Evolutionary conservation across 148 eudicot genomes (phyloP).

Genomic region (Polygonum aviculare): DNA sequence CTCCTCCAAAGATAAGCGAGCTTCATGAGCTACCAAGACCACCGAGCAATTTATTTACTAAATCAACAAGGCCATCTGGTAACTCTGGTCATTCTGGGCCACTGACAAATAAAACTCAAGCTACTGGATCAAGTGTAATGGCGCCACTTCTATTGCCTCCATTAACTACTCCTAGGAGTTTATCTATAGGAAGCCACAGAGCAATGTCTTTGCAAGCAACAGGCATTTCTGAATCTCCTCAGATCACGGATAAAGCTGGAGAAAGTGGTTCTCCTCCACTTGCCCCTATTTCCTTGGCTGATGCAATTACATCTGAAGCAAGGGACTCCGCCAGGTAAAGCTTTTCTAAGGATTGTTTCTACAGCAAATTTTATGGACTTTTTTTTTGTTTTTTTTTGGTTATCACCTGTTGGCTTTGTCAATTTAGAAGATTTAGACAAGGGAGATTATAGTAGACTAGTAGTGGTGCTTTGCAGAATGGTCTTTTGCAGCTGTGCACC

Average conservation of each 20-base stretch:
- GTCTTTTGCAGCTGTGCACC: slow-evolving; percentile 2
- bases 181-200: slow-evolving; percentile 71
- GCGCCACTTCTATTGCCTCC: slow-evolving; percentile 81
- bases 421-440: slow-evolving; percentile 8
- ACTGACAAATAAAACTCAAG: slow-evolving; percentile 33
- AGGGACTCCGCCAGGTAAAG: slow-evolving; percentile 15
- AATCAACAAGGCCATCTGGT: slow-evolving; percentile 32
- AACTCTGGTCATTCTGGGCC: slow-evolving; percentile 60
- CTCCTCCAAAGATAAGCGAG: slow-evolving; percentile 88
- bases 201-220: slow-evolving; percentile 28
- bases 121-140: slow-evolving; percentile 32
- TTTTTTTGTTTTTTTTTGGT: not conserved
- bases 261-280: slow-evolving; percentile 61
- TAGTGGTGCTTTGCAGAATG: slow-evolving; percentile 7
- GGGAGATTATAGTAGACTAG: not conserved
- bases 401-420: slow-evolving; percentile 4
- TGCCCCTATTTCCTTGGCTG: slow-evolving; percentile 59
- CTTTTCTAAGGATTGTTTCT: not conserved
- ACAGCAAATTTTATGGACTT: not conserved
- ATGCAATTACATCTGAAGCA: slow-evolving; percentile 20
- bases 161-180: slow-evolving; percentile 58
- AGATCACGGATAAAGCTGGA: slow-evolving; percentile 28
- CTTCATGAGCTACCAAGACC: slow-evolving; percentile 99
- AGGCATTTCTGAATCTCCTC: slow-evolving; percentile 41
- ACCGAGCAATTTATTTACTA: slow-evolving; percentile 42